These are phyloP conservation scores for Coniochaeta hoffmannii DNA, from an alignment of 2,329 filamentous ascomycete genomes.

Conservation along the genomic window DNA sequence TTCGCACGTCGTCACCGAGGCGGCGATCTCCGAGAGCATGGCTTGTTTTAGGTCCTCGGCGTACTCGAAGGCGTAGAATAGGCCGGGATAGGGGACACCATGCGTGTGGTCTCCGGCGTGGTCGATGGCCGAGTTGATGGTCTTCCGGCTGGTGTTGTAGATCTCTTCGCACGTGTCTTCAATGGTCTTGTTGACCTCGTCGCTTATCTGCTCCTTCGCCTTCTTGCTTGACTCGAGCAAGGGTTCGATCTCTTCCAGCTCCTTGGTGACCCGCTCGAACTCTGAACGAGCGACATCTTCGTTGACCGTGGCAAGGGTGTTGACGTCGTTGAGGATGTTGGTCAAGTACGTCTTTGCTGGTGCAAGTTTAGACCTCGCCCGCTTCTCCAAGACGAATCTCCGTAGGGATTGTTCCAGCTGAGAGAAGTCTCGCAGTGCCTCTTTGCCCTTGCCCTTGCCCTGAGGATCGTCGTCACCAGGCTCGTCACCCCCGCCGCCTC, in stretches of 20 bases:
- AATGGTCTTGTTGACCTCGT: slow-evolving; percentile 73
- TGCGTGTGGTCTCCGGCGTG: slow-evolving; percentile 71
- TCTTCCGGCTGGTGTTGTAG: slow-evolving; percentile 73
- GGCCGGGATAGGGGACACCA: slow-evolving; percentile 77
- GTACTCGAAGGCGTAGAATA: slow-evolving; percentile 81
- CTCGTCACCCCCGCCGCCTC: slow-evolving; percentile 47
- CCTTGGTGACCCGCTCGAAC: slow-evolving; percentile 71
- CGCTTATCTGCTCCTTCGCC: slow-evolving; percentile 70
- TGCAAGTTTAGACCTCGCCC: slow-evolving; percentile 88
- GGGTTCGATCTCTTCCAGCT: slow-evolving; percentile 77
- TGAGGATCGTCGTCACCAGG: slow-evolving; percentile 49
- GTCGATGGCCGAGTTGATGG: slow-evolving; percentile 66
- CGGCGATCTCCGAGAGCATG: slow-evolving; percentile 82
- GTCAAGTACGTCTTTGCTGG: slow-evolving; percentile 92
- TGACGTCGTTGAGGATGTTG: slow-evolving; percentile 84
- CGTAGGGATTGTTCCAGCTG: slow-evolving; percentile 81
- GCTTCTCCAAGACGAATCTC: slow-evolving; percentile 91
- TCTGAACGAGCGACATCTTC: slow-evolving; percentile 79
- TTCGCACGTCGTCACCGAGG: slow-evolving; percentile 72
- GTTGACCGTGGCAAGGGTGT: slow-evolving; percentile 79
- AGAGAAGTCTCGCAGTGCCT: slow-evolving; percentile 85
- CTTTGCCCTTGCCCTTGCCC: slow-evolving; percentile 78
- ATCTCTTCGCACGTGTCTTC: slow-evolving; percentile 81
- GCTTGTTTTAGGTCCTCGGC: slow-evolving; percentile 88
- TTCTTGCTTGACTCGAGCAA: slow-evolving; percentile 77